Conservation (phyloP, 208 protist genomes). For the Naegleria lovaniensis region DNA sequence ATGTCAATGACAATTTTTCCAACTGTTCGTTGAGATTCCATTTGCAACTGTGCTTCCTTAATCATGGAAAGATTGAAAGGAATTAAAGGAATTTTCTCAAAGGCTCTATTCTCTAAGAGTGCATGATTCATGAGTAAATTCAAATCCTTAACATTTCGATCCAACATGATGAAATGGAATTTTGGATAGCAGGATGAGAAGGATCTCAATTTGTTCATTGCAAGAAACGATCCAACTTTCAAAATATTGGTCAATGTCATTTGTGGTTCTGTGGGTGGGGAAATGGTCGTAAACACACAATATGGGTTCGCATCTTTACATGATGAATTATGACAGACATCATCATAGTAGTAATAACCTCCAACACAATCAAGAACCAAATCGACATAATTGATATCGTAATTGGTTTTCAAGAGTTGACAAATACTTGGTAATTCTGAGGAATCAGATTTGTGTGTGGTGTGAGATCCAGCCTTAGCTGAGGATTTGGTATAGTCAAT, state of each 20-base stretch:
- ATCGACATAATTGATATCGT: not conserved
- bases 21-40: not conserved
- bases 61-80: not conserved
- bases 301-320: not conserved
- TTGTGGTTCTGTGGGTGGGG: not conserved
- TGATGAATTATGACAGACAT: not conserved
- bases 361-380: not conserved
- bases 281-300: not conserved
- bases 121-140: not conserved
- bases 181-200: not conserved
- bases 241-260: not conserved
- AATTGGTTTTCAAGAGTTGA: not conserved
- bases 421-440: not conserved
- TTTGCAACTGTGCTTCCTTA: not conserved
- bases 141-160: not conserved
- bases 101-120: not conserved
- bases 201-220: not conserved
- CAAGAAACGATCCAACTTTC: not conserved
- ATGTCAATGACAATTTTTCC: slow-evolving; percentile 3
- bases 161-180: not conserved
- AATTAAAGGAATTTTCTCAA: not conserved
- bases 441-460: not conserved
- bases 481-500: not conserved
- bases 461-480: not conserved
- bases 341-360: not conserved